Evolutionary conservation across 1,284 basidiomycete species (phyloP).

Genomic region (Melampsora larici-populina): DNA sequence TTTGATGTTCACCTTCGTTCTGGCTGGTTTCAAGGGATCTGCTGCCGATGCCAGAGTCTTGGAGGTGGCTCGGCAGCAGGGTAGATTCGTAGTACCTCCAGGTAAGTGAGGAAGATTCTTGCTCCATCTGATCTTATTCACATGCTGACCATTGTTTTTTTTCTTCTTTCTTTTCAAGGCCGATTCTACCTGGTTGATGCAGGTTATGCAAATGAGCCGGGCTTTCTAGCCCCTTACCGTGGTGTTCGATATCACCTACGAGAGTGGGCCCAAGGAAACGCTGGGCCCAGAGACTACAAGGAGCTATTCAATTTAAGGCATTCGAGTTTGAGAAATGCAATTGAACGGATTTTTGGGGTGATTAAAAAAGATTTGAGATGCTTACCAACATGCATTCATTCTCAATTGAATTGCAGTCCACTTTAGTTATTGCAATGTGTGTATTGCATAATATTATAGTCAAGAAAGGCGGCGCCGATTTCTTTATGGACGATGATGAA

Average conservation of each 20-base stretch:
- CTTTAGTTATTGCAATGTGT: too few relatives aligned
- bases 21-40: too few relatives aligned
- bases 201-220: neutral
- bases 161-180: neutral
- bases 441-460: too few relatives aligned
- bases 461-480: too few relatives aligned
- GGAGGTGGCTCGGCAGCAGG: too few relatives aligned
- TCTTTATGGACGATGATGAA: too few relatives aligned
- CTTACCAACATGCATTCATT: too few relatives aligned
- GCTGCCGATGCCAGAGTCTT: too few relatives aligned
- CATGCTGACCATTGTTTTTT: too few relatives aligned
- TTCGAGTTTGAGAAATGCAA: neutral
- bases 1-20: too few relatives aligned
- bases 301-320: neutral
- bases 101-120: neutral
- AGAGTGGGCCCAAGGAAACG: neutral
- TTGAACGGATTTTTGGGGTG: neutral
- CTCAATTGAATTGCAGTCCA: too few relatives aligned
- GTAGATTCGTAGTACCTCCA: slow-evolving; percentile 12
- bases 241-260: neutral
- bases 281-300: neutral
- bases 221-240: neutral
- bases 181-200: neutral
- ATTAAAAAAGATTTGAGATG: neutral
- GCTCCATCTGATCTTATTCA: neutral